Base-by-base conservation (phyloP, 805 yeast species). In the Candida montana region DNA sequence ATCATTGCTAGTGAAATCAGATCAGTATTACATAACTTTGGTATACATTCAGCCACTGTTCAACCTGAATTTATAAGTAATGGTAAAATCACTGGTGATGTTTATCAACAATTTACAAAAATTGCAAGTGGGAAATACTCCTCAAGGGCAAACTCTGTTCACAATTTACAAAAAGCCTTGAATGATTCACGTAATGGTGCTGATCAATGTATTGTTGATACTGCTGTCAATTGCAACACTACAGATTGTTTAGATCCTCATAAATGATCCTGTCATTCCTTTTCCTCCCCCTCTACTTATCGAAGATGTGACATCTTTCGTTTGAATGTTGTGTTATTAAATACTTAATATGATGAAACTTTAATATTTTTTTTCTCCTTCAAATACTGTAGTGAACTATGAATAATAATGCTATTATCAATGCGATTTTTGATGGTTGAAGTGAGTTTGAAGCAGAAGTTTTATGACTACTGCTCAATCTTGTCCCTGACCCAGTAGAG, bases 41-140 rank as follows among this genome's bases (percentile, higher is more conserved):
- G 95, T 34, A 81, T 91, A 46, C 95, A 90, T 56, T 83, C 93
- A 29, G 95, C 91, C 16, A 91, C 99, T 2, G 90, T 93, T 38
- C 99, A 91, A 64, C 99, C 99, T 0, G 99, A 91, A 65, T 93
- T 91, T 55, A 59, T 70, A 15, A 55, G 59, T 10, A 40, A 42
- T 41, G 49, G 56, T n/a, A 38, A 45, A 21, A 55, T 62, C 15
- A 52, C 61, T 13, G 51, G 58, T 7, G 65, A 59, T 26, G 57
- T 55, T 32, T 57, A 58, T 41, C 54, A 63, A 48, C 58, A 62
- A 42, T 56, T 64, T 37, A 60, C 67, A 6, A 54, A 57, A 27
- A 52, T 63, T 24, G 63, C 63, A 3, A 57, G 61, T 37, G 67
- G 66, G 7, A 54, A 55, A 41, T 50, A 51, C 36, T 44, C 59